Percentiles rank a stretch among this genome's conserved stretches.
phyloP scores from a whole-genome alignment of 306 rosid species.

The Cicer chorassanicum region DNA sequence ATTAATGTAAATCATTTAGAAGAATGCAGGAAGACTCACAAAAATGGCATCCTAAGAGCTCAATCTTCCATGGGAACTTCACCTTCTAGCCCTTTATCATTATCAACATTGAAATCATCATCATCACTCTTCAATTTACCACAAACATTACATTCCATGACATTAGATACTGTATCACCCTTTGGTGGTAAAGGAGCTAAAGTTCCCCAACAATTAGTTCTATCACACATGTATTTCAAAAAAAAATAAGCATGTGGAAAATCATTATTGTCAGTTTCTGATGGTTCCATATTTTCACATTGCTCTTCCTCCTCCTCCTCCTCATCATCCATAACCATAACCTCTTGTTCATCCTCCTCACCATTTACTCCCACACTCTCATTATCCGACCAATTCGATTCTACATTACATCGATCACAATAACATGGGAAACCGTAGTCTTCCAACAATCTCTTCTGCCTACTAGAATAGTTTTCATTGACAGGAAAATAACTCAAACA shows the following conservation, averaged over 20 bases:
- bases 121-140: constrained; percentile 57
- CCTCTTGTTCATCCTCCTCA: constrained; percentile 57
- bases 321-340: constrained; percentile 43
- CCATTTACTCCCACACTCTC: constrained; percentile 51
- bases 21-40: constrained; percentile 43
- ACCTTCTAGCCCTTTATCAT: constrained; percentile 44
- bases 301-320: constrained; percentile 49
- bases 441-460: constrained; percentile 74
- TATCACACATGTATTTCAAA: constrained; percentile 68
- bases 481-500: constrained; percentile 91
- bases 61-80: constrained; percentile 55
- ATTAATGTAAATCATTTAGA: not conserved
- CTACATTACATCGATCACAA: constrained; percentile 82
- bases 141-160: constrained; percentile 81
- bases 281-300: constrained; percentile 51
- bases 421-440: constrained; percentile 79
- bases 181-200: constrained; percentile 71
- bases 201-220: constrained; percentile 74
- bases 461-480: constrained; percentile 55
- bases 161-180: constrained; percentile 50
- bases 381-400: constrained; percentile 74
- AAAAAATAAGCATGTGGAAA: constrained; percentile 90
- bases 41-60: constrained; percentile 15
- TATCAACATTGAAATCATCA: constrained; percentile 31
- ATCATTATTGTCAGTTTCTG: constrained; percentile 48